Evolutionary conservation across 176 grass and related monocot genomes (phyloP).

Genomic region (Hyparrhenia diplandra): DNA sequence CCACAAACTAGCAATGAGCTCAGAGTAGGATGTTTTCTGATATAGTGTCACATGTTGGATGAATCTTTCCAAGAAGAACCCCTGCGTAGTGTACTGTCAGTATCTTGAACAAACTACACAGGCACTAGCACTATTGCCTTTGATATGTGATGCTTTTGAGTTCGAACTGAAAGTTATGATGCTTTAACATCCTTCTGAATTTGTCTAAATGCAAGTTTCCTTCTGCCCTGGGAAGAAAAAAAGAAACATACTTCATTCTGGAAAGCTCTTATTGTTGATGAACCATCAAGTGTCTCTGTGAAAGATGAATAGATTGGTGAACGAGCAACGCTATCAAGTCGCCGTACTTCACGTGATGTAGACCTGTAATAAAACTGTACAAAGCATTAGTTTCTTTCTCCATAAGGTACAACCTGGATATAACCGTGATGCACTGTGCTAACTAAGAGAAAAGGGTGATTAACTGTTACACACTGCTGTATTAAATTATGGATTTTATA

Average conservation of each 20-base stretch:
- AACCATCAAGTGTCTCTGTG: conserved; percentile 83
- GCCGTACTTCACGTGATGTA: conserved; percentile 88
- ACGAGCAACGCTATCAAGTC: conserved; percentile 92
- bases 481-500: background rate
- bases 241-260: conserved; percentile 60
- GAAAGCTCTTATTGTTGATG: conserved; percentile 94
- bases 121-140: background rate
- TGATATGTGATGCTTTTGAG: background rate
- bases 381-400: conserved; percentile 30
- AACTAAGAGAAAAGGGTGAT: background rate
- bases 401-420: background rate
- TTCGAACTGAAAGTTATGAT: background rate
- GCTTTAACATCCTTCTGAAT: background rate
- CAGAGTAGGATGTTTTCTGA: conserved; percentile 91
- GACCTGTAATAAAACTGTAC: conserved; percentile 91
- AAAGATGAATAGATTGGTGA: conserved; percentile 99
- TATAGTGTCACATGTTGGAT: conserved; percentile 64
- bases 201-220: conserved; percentile 35
- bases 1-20: conserved; percentile 80
- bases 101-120: conserved; percentile 27
- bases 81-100: conserved; percentile 47
- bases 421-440: background rate
- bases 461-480: background rate
- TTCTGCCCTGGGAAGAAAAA: conserved; percentile 4
- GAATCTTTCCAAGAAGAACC: conserved; percentile 66